Conservation (phyloP, 2,329 filamentous ascomycete genomes). For the Sporothrix pseudoabietina region DNA sequence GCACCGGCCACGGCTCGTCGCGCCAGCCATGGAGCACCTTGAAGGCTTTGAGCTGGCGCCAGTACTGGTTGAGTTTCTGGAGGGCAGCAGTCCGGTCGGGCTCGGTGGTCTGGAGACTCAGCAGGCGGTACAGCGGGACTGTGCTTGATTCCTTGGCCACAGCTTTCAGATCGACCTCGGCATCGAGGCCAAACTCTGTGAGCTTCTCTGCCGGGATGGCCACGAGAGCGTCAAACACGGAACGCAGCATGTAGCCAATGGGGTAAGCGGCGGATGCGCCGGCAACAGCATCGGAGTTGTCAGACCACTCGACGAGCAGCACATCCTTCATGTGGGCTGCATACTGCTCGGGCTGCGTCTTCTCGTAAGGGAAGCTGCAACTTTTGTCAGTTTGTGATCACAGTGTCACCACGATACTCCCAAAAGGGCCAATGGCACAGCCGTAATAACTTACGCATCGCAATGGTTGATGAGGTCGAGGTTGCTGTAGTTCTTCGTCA, state of each 20-base stretch:
- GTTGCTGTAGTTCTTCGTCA: conserved; percentile 34
- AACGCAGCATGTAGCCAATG: conserved; percentile 62
- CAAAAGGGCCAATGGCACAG: neutral
- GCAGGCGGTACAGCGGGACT: conserved; percentile 65
- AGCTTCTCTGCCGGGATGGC: conserved; percentile 61
- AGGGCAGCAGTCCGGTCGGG: conserved; percentile 62
- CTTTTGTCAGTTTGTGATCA: neutral
- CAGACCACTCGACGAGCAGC: conserved; percentile 66
- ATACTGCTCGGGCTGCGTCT: conserved; percentile 60
- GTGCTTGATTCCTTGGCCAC: conserved; percentile 51
- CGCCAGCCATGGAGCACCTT: conserved; percentile 76
- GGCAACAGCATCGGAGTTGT: conserved; percentile 56
- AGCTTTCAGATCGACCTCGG: conserved; percentile 37
- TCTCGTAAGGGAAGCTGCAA: conserved; percentile 74
- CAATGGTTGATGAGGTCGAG: conserved; percentile 36
- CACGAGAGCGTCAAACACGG: conserved; percentile 53
- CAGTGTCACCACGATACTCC: neutral
- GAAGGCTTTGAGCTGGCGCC: conserved; percentile 73
- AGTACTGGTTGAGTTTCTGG: conserved; percentile 62
- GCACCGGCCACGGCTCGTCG: conserved; percentile 78
- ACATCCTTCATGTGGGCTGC: conserved; percentile 60
- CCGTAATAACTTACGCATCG: conserved; percentile 36
- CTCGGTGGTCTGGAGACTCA: conserved; percentile 57
- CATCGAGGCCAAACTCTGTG: conserved; percentile 58
- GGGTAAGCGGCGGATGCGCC: conserved; percentile 40